Evolutionary conservation across 345 rosid species (phyloP).

Genomic region (Brassica juncea): DNA sequence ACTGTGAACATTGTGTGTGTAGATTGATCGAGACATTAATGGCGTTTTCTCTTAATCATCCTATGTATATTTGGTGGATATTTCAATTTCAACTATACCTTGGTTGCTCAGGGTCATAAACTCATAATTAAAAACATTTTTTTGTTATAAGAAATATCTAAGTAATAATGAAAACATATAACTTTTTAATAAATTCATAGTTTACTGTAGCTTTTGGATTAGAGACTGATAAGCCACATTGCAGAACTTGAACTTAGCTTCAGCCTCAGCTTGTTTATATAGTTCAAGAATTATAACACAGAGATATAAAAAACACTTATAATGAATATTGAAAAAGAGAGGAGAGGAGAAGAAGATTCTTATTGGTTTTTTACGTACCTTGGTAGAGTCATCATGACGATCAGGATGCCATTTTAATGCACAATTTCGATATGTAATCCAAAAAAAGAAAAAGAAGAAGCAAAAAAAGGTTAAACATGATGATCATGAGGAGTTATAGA

Average conservation of each 20-base stretch:
- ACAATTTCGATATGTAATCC: constrained; percentile 63
- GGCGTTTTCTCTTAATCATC: background rate
- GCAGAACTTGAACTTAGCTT: constrained; percentile 88
- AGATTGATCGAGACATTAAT: constrained; percentile 13
- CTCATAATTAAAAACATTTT: background rate
- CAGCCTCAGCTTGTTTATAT: constrained; percentile 53
- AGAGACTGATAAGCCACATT: constrained; percentile 73
- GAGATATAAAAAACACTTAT: background rate
- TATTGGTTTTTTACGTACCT: constrained; percentile 47
- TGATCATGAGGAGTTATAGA: constrained; percentile 7
- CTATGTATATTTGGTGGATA: background rate
- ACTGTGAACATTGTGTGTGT: constrained; percentile 9
- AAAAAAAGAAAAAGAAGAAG: background rate
- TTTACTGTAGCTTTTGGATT: constrained; percentile 61
- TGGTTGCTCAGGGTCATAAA: background rate
- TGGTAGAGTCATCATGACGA: constrained; percentile 76
- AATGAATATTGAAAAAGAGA: background rate
- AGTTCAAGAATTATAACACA: constrained; percentile 1
- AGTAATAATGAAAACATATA: background rate
- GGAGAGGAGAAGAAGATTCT: background rate
- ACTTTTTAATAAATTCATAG: constrained; percentile 2
- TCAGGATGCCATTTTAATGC: constrained; percentile 96
- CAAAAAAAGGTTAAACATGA: background rate
- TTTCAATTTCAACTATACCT: background rate
- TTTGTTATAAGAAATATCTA: background rate